Percentiles rank a stretch among this genome's conserved stretches.
These are phyloP conservation scores for Lentinula guzmanii DNA, from an alignment of 768 basidiomycete species.

Conservation along the genomic window DNA sequence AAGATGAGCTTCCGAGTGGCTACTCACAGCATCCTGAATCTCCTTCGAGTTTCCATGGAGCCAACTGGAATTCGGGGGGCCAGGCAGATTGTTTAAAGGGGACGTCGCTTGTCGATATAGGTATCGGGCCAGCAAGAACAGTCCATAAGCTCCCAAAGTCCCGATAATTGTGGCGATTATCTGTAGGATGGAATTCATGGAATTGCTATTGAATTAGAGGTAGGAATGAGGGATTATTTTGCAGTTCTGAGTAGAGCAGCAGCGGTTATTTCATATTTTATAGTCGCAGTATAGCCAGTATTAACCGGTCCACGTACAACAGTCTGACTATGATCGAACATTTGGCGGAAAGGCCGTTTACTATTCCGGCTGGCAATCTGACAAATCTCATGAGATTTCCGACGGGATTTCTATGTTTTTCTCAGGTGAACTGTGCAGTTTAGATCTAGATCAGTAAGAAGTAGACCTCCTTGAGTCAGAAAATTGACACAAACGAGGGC, in stretches of 20 bases:
- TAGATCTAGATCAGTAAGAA: too few relatives aligned
- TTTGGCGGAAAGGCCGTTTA: too few relatives aligned
- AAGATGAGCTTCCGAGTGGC: neutral
- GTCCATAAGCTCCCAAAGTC: neutral
- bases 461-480: too few relatives aligned
- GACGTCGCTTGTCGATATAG: neutral
- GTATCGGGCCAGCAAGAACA: neutral
- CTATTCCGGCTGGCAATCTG: too few relatives aligned
- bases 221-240: neutral
- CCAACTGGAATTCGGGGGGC: slow-evolving; percentile 25
- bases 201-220: neutral
- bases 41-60: slow-evolving; percentile 28
- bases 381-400: neutral
- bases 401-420: neutral
- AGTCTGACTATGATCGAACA: neutral
- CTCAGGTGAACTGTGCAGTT: too few relatives aligned
- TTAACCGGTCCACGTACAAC: neutral
- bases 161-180: neutral
- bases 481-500: too few relatives aligned
- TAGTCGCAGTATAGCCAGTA: neutral
- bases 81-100: slow-evolving; percentile 14
- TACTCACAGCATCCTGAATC: slow-evolving; percentile 19
- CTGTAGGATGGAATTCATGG: neutral
- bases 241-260: neutral
- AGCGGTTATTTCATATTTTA: neutral